A percentile compares a stretch with the other conserved stretches of the same genome.
Evolutionary conservation across 2,329 filamentous ascomycete species (phyloP).

Genomic region (Colletotrichum simmondsii): DNA sequence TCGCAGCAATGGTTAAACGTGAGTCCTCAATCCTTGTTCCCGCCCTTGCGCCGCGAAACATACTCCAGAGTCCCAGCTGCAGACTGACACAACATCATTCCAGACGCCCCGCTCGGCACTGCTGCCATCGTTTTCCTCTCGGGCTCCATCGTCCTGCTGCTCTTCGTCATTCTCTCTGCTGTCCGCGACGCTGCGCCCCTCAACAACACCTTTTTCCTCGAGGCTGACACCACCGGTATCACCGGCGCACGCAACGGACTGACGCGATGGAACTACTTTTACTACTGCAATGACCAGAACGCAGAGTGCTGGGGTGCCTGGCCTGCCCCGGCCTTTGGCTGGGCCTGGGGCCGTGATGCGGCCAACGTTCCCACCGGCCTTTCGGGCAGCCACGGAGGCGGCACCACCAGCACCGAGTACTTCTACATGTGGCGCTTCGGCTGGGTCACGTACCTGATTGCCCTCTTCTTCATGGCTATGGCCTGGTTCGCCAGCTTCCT

Average conservation of each 20-base stretch:
- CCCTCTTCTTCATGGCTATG: slow-evolving; percentile 79
- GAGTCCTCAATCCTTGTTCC: not conserved
- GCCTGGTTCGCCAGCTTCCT: slow-evolving; percentile 76
- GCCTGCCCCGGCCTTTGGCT: slow-evolving; percentile 76
- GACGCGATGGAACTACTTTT: slow-evolving; percentile 93
- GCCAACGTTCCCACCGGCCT: slow-evolving; percentile 55
- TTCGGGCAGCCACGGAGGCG: slow-evolving; percentile 61
- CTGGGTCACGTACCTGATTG: slow-evolving; percentile 90
- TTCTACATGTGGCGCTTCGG: slow-evolving; percentile 92
- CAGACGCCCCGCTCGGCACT: slow-evolving; percentile 55
- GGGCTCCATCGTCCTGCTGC: slow-evolving; percentile 63
- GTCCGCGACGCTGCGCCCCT: slow-evolving; percentile 65
- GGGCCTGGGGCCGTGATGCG: slow-evolving; percentile 69
- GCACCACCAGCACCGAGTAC: slow-evolving; percentile 70
- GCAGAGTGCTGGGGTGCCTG: slow-evolving; percentile 72
- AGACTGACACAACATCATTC: slow-evolving; percentile 27
- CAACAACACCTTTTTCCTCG: slow-evolving; percentile 85
- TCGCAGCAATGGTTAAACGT: slow-evolving; percentile 19
- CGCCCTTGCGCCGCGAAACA: not conserved
- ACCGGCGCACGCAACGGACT: slow-evolving; percentile 68
- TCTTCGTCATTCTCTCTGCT: slow-evolving; percentile 69
- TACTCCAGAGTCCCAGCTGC: not conserved
- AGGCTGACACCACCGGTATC: slow-evolving; percentile 80
- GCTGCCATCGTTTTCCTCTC: slow-evolving; percentile 60
- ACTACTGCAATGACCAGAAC: slow-evolving; percentile 76